Percentiles rank a stretch among this genome's conserved stretches.
Conservation (phyloP, 805 yeast genomes). For the Candida maesae region DNA sequence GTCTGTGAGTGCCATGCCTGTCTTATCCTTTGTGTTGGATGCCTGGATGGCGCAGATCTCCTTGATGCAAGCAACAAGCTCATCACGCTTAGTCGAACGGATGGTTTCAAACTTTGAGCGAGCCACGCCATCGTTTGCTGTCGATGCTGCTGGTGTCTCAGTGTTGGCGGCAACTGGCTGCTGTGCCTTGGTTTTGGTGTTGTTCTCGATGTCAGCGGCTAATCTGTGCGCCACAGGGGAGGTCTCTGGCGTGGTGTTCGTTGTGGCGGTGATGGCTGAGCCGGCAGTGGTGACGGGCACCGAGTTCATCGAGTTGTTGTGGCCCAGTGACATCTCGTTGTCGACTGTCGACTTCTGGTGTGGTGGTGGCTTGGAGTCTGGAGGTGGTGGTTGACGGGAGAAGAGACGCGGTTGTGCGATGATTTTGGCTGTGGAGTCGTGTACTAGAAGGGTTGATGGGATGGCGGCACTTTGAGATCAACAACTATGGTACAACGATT, state of each 20-base stretch:
- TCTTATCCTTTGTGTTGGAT: neutral
- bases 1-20: neutral
- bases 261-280: constrained; percentile 3
- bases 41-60: constrained; percentile 1
- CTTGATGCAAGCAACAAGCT: constrained; percentile 4
- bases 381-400: neutral
- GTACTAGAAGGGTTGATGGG: too few species aligned
- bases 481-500: too few species aligned
- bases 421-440: too few species aligned
- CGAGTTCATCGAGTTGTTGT: constrained; percentile 3
- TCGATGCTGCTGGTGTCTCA: neutral
- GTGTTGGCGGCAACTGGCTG: neutral
- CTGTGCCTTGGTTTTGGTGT: neutral
- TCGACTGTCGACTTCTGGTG: too few species aligned
- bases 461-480: too few species aligned
- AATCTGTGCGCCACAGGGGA: constrained; percentile 6
- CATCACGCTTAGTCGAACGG: constrained; percentile 1
- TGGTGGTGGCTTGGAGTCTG: neutral
- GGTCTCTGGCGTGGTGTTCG: constrained; percentile 5
- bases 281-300: constrained; percentile 1
- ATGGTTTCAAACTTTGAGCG: constrained; percentile 2
- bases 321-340: constrained; percentile 1
- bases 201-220: constrained; percentile 4
- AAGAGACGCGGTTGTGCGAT: too few species aligned
- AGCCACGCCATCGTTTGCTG: too few species aligned